Conservation (phyloP, 2,329 filamentous ascomycete species). For the Diaporthe australafricana region DNA sequence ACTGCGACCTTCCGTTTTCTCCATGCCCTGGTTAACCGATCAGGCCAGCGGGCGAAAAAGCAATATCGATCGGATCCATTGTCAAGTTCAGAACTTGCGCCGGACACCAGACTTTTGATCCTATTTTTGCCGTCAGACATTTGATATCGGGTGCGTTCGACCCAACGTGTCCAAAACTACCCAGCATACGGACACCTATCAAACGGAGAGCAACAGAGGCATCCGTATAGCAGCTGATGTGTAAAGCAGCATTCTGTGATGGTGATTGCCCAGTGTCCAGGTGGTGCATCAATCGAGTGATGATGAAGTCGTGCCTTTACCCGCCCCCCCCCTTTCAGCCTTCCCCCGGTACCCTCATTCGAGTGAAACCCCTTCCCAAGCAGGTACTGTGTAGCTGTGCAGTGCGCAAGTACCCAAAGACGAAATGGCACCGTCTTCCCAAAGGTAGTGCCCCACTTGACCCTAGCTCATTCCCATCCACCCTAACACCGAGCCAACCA, state of each 20-base stretch:
- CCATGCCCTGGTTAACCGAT: neutral
- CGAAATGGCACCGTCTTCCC: neutral
- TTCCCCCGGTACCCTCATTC: neutral
- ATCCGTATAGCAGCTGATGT: neutral
- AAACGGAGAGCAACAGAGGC: neutral
- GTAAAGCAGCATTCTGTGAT: too few relatives aligned
- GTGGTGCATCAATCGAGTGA: slow-evolving; percentile 9
- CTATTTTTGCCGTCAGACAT: neutral
- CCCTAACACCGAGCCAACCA: neutral
- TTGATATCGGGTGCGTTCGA: neutral
- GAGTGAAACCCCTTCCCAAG: neutral
- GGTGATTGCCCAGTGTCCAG: too few relatives aligned
- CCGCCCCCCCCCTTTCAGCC: neutral
- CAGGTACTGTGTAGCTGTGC: neutral
- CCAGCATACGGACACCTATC: neutral
- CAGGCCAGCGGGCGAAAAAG: neutral
- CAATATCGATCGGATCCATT: neutral
- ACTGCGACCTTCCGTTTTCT: slow-evolving; percentile 13
- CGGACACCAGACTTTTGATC: neutral
- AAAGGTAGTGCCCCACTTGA: neutral
- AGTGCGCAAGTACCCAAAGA: neutral
- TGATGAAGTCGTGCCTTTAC: neutral
- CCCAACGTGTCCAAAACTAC: too few relatives aligned
- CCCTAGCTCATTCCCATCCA: neutral
- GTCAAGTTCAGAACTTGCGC: neutral